A percentile compares a stretch with the other conserved stretches of the same genome.
These are phyloP conservation scores for Suhomyces xylopsoci DNA, from an alignment of 805 yeast species.

Conservation along the genomic window DNA sequence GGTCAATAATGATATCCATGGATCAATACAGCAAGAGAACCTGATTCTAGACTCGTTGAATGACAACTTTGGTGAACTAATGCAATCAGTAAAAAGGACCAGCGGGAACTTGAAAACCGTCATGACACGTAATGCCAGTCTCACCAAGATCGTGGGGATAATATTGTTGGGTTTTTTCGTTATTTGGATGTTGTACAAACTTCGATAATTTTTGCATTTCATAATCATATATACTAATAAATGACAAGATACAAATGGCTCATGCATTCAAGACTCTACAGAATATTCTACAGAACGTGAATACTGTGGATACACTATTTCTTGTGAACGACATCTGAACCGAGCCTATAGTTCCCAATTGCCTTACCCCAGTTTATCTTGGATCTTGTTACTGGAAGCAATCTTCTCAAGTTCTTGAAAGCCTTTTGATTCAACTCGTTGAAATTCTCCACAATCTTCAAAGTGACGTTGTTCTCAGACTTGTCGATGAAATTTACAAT, in stretches of 20 bases:
- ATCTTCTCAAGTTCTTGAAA: slow-evolving; percentile 84
- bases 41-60: slow-evolving; percentile 37
- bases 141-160: slow-evolving; percentile 35
- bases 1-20: slow-evolving; percentile 41
- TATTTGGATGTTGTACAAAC: slow-evolving; percentile 38
- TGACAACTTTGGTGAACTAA: slow-evolving; percentile 37
- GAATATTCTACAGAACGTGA: background rate
- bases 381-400: slow-evolving; percentile 86
- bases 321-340: slow-evolving; percentile 63
- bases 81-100: slow-evolving; percentile 38
- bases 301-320: slow-evolving; percentile 4
- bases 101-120: slow-evolving; percentile 40
- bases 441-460: slow-evolving; percentile 59
- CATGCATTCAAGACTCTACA: background rate
- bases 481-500: slow-evolving; percentile 48
- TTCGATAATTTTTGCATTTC: slow-evolving; percentile 9
- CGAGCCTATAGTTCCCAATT: slow-evolving; percentile 83
- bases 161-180: slow-evolving; percentile 33
- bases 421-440: slow-evolving; percentile 70
- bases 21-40: slow-evolving; percentile 37
- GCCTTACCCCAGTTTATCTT: slow-evolving; percentile 95
- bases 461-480: slow-evolving; percentile 60
- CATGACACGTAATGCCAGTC: slow-evolving; percentile 41
- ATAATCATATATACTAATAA: background rate
- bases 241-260: background rate